A percentile compares a stretch with the other conserved stretches of the same genome.
phyloP scores from a whole-genome alignment of 2,329 filamentous ascomycete genomes.

The Ascochyta koolunga region DNA sequence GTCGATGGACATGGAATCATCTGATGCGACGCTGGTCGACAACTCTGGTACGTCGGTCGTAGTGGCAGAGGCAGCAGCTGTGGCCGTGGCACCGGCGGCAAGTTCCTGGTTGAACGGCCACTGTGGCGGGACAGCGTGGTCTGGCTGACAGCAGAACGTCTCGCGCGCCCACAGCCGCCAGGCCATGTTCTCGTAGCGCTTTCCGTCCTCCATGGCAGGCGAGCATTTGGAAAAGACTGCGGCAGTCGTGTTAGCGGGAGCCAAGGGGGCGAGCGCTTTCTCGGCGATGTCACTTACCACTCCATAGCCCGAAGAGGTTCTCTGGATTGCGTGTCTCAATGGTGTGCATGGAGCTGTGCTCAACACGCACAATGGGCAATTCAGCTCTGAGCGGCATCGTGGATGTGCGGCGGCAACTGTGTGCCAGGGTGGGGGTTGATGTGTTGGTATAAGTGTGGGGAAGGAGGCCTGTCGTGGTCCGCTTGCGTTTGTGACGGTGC shows the following conservation, averaged over 20 bases:
- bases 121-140: slow-evolving; percentile 49
- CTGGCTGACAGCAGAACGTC: slow-evolving; percentile 81
- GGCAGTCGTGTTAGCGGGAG: slow-evolving; percentile 29
- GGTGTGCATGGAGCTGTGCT: slow-evolving; percentile 89
- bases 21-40: slow-evolving; percentile 55
- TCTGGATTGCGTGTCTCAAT: slow-evolving; percentile 92
- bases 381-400: slow-evolving; percentile 83
- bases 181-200: slow-evolving; percentile 87
- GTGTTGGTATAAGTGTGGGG: neutral
- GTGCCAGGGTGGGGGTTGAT: slow-evolving; percentile 4
- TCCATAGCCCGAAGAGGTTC: slow-evolving; percentile 96
- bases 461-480: slow-evolving; percentile 6
- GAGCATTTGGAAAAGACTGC: slow-evolving; percentile 93
- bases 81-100: slow-evolving; percentile 18
- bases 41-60: slow-evolving; percentile 52
- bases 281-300: slow-evolving; percentile 68
- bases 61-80: slow-evolving; percentile 29
- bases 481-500: slow-evolving; percentile 23
- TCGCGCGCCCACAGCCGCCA: slow-evolving; percentile 96
- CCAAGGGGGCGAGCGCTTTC: neutral
- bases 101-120: slow-evolving; percentile 43
- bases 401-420: slow-evolving; percentile 8
- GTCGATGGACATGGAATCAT: slow-evolving; percentile 48
- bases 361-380: slow-evolving; percentile 87
- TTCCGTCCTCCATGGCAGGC: slow-evolving; percentile 90